These are phyloP conservation scores for Populus hybrid DNA, from an alignment of 441 rosid genomes.

Conservation along the genomic window DNA sequence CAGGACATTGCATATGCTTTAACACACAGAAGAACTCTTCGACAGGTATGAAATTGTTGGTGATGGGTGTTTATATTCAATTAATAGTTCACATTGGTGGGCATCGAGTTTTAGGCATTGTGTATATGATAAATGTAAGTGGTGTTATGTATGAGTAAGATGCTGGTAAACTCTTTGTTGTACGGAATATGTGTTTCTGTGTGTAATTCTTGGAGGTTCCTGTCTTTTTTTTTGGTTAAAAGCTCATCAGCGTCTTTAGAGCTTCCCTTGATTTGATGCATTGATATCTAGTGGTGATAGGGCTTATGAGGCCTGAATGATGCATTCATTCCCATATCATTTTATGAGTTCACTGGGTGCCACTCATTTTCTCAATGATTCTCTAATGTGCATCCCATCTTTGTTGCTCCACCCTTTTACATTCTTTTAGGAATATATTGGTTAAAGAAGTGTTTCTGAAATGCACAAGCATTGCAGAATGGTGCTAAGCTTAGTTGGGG, in stretches of 20 bases:
- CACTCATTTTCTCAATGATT: not conserved
- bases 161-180: not conserved
- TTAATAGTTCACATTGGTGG: not conserved
- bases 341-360: not conserved
- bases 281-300: not conserved
- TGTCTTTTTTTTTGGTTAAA: not conserved
- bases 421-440: not conserved
- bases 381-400: not conserved
- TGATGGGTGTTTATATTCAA: not conserved
- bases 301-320: not conserved
- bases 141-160: not conserved
- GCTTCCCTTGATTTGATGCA: not conserved
- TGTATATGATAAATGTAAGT: not conserved
- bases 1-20: constrained; percentile 66
- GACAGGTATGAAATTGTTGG: constrained; percentile 58
- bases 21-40: constrained; percentile 64
- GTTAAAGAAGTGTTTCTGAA: not conserved
- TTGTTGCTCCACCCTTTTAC: not conserved
- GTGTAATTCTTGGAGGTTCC: not conserved
- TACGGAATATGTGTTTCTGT: not conserved
- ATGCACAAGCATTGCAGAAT: not conserved
- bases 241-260: not conserved
- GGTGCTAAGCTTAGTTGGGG: not conserved
- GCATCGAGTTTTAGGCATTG: not conserved
- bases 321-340: not conserved